Evolutionary conservation across 2,329 filamentous ascomycete species (phyloP).

Genomic region (Xylariomycetidae sp.): DNA sequence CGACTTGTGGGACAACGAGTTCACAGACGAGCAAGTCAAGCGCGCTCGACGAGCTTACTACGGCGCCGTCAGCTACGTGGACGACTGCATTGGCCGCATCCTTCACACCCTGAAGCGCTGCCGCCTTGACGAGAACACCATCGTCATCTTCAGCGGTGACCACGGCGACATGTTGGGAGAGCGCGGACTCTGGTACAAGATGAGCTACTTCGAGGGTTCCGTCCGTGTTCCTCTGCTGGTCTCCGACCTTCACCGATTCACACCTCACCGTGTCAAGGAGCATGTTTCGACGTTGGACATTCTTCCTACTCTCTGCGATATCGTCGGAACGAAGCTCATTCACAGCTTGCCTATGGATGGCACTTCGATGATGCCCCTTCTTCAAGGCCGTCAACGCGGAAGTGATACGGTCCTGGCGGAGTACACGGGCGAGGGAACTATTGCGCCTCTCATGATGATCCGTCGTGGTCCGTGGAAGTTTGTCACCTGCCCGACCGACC

Average conservation of each 20-base stretch:
- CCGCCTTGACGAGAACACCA: slow-evolving; percentile 75
- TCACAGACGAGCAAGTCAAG: slow-evolving; percentile 81
- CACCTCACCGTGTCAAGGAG: slow-evolving; percentile 68
- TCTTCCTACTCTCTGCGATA: slow-evolving; percentile 78
- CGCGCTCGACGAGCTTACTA: slow-evolving; percentile 85
- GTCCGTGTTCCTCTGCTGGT: slow-evolving; percentile 84
- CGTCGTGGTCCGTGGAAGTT: slow-evolving; percentile 86
- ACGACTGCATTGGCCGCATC: slow-evolving; percentile 83
- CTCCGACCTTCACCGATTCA: slow-evolving; percentile 70
- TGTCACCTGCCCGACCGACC: slow-evolving; percentile 76
- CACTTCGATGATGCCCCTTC: slow-evolving; percentile 71
- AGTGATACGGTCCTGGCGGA: slow-evolving; percentile 89
- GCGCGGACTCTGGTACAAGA: slow-evolving; percentile 92
- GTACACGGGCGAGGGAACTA: slow-evolving; percentile 89
- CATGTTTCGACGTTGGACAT: slow-evolving; percentile 91
- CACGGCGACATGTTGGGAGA: slow-evolving; percentile 96
- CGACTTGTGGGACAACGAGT: slow-evolving; percentile 78
- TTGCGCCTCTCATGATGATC: slow-evolving; percentile 91
- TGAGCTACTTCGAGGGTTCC: slow-evolving; percentile 92
- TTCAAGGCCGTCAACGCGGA: slow-evolving; percentile 57
- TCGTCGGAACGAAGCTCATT: slow-evolving; percentile 66
- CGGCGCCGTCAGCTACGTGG: slow-evolving; percentile 87
- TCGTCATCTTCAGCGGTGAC: slow-evolving; percentile 87
- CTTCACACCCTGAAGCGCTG: slow-evolving; percentile 73
- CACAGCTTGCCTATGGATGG: slow-evolving; percentile 79